These are phyloP conservation scores for Entophlyctis luteolus DNA, from an alignment of 192 early-diverging fungal genomes.

Conservation along the genomic window DNA sequence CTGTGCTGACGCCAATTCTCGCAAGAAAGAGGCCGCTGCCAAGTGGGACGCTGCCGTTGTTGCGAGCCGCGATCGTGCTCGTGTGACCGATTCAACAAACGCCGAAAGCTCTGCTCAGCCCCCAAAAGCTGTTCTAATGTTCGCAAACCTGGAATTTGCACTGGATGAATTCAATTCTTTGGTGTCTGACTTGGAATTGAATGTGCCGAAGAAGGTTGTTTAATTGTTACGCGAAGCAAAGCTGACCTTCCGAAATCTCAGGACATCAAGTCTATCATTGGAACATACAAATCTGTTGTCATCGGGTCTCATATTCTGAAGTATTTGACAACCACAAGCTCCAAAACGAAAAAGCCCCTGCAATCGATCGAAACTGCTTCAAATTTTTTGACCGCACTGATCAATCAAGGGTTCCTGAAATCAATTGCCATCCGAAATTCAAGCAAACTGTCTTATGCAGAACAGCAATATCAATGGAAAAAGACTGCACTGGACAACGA, in stretches of 20 bases:
- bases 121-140: constrained; percentile 32
- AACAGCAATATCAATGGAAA: constrained; percentile 43
- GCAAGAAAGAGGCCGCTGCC: constrained; percentile 9
- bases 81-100: neutral
- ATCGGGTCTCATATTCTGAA: constrained; percentile 22
- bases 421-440: constrained; percentile 22
- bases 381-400: constrained; percentile 30
- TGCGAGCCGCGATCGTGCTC: neutral
- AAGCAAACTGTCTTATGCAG: neutral
- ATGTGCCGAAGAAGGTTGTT: constrained; percentile 30
- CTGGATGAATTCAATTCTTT: constrained; percentile 43
- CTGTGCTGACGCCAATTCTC: constrained; percentile 18
- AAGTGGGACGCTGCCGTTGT: constrained; percentile 27
- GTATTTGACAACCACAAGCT: constrained; percentile 19
- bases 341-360: neutral
- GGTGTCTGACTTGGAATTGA: constrained; percentile 32
- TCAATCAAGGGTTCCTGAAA: constrained; percentile 36
- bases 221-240: neutral
- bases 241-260: neutral
- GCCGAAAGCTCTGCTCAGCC: neutral
- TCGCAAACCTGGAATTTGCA: constrained; percentile 30
- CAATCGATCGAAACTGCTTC: neutral
- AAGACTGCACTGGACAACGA: constrained; percentile 36
- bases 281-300: constrained; percentile 38
- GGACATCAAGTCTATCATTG: constrained; percentile 41